Base-by-base conservation (phyloP, 345 rosid genomes). In the Noccaea bulbosa region DNA sequence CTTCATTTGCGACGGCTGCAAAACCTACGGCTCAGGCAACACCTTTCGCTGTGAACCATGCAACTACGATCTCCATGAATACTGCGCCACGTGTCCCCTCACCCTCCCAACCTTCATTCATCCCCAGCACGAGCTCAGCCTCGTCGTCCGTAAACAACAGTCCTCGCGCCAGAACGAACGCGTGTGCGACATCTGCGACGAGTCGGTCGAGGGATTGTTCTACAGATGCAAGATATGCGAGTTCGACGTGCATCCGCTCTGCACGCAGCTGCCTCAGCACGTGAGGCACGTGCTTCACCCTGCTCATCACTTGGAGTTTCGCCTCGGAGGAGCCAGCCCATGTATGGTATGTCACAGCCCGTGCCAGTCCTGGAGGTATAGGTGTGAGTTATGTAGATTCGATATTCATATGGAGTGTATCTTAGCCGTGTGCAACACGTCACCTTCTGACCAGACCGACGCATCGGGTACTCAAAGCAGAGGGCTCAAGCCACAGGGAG, bases 321-420 rank as follows among this genome's bases (percentile, higher is more conserved):
- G 69, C 15, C 69, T 11, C 0, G 62, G 44, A 3, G 52, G 55
- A 51, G 52, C 61, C 0, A 49, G 79, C 33, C 0, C 9, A 43
- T 78, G 87, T 48, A 17, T 65, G 69, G 85, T 80, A 22, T 83
- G 83, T 58, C 30, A 27, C 2, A 32, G 33, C 2, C 57, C 52
- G 22, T 79, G 86, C 53, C 65, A 46, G 3, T 70, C 76, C 15
- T 81, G 82, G 82, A 70, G 83, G 41, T 81, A 81, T 60, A 71
- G 80, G 50, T 79, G 87, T 43, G 75, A 64, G 46, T 3, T 63
- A 17, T 81, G 84, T 38, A 24, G 66, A 9, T 43, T 81, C 1
- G 77, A 81, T 66, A 58, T 80, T 49, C 84, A 83, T 78, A 22
- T 81, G 48, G 72, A 76, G 32, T 83, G 85, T 62, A 70, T 76